Percentiles rank a stretch among this genome's conserved stretches.
Conservation (phyloP, 2,329 filamentous ascomycete genomes). For the Pseudogymnoascus sp. region DNA sequence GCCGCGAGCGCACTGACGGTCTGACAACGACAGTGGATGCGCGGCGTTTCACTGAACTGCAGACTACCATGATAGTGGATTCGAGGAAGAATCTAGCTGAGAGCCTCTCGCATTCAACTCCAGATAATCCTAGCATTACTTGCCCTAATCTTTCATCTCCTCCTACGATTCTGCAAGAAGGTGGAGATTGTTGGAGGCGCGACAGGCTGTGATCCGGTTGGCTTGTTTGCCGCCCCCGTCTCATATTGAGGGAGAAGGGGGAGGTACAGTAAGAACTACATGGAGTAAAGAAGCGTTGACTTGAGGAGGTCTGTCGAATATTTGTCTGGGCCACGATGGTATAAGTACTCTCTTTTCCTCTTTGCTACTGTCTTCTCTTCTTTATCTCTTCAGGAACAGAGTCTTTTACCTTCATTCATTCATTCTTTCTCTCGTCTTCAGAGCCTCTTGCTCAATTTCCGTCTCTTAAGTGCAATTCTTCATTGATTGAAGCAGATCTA, state of each 20-base stretch:
- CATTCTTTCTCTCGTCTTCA: background rate
- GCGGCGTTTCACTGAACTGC: background rate
- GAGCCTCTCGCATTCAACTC: background rate
- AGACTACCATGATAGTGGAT: background rate
- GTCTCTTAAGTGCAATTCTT: constrained; percentile 13
- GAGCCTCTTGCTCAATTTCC: background rate
- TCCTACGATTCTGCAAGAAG: background rate
- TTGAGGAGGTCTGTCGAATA: background rate
- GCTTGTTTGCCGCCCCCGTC: background rate
- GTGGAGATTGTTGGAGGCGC: background rate
- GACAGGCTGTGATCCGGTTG: background rate
- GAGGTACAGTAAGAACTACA: background rate
- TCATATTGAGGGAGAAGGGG: background rate
- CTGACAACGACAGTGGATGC: background rate
- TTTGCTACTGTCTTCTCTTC: background rate
- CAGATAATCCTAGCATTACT: background rate
- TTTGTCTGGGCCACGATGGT: background rate
- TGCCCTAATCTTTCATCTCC: background rate
- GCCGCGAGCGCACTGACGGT: background rate
- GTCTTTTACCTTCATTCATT: background rate
- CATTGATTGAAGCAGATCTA: constrained; percentile 23
- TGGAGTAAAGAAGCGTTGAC: background rate
- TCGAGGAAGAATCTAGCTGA: background rate
- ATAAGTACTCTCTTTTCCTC: background rate
- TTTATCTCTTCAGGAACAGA: background rate